A percentile compares a stretch with the other conserved stretches of the same genome.
phyloP scores from a whole-genome alignment of 202 grass and related monocot genomes.

The Eragrostis tef region DNA sequence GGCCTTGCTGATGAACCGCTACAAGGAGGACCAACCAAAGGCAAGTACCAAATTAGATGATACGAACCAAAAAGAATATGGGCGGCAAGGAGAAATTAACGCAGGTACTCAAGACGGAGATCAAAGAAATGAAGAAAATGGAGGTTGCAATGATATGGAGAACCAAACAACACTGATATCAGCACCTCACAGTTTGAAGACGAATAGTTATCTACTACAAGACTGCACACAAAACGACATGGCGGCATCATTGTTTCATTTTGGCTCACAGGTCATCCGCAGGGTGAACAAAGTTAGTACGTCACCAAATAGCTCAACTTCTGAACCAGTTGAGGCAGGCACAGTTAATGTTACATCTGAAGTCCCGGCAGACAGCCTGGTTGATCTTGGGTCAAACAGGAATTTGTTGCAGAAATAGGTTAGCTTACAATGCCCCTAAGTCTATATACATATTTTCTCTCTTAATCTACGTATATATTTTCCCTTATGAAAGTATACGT shows the following conservation, averaged over 20 bases:
- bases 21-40: slow-evolving; percentile 12
- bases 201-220: neutral
- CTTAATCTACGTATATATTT: no score
- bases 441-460: neutral
- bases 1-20: slow-evolving; percentile 31
- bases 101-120: neutral
- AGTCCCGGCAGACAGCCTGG: neutral
- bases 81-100: slow-evolving; percentile 2
- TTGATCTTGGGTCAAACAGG: neutral
- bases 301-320: neutral
- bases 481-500: no score
- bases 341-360: neutral
- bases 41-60: neutral
- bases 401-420: neutral
- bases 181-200: neutral
- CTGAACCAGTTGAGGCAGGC: neutral
- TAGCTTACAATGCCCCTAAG: neutral
- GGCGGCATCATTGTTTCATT: no score
- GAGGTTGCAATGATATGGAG: neutral
- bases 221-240: neutral
- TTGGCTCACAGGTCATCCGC: neutral
- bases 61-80: neutral
- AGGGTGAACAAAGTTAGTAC: neutral
- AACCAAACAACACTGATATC: neutral
- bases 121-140: neutral